phyloP scores from a whole-genome alignment of 1,284 basidiomycete species.

The Ceratobasidium sp. region DNA sequence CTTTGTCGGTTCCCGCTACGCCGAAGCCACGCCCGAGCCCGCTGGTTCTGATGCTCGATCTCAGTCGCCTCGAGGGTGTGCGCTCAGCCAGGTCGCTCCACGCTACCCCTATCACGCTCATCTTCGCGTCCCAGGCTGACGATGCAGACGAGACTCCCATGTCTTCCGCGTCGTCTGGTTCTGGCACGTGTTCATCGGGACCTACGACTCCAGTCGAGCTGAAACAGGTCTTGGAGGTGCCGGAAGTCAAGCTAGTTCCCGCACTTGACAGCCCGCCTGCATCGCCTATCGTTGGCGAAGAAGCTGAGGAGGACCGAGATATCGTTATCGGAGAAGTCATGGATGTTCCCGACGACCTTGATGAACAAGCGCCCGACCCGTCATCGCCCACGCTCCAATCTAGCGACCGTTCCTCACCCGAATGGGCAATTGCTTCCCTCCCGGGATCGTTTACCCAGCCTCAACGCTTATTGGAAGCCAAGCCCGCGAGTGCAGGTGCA shows the following conservation, averaged over 20 bases:
- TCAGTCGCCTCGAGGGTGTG: too few species aligned
- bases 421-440: neutral
- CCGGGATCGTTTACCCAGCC: slow-evolving; percentile 17
- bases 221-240: neutral
- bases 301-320: too few species aligned
- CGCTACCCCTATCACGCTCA: too few species aligned
- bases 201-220: slow-evolving; percentile 18
- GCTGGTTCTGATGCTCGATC: too few species aligned
- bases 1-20: slow-evolving; percentile 1
- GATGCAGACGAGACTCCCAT: slow-evolving; percentile 11
- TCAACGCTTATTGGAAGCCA: neutral
- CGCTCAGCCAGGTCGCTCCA: too few species aligned
- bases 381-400: neutral
- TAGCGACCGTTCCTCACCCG: neutral
- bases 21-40: too few species aligned
- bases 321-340: neutral
- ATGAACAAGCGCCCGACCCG: slow-evolving; percentile 18
- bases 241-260: neutral
- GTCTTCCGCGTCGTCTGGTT: neutral
- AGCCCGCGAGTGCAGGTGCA: neutral
- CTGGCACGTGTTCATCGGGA: neutral
- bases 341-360: slow-evolving; percentile 7
- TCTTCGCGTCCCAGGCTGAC: neutral
- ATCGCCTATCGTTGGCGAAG: neutral
- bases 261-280: neutral